Evolutionary conservation across 768 basidiomycete genomes (phyloP), one percentile per base, ranked within the genome.

Genomic region (Baorangia bicolor): DNA sequence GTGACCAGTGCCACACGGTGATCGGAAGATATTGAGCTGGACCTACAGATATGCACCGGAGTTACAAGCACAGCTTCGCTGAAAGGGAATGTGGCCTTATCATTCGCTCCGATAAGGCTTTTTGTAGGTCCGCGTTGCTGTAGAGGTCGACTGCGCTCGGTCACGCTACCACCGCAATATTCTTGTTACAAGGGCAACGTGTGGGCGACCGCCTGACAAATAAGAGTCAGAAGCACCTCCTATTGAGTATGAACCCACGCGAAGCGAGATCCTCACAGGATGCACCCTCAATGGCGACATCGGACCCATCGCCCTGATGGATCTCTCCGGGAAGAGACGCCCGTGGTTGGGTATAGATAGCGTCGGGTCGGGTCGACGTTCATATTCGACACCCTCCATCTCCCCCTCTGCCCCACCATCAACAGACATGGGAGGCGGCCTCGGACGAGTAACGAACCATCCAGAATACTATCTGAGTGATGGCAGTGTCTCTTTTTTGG

Each of bases 71-170:
- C 23, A 23, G 25, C 30, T 40, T 50, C 55, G 55, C 64, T 57
- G 61, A 47, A 55, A 56, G 25, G 18, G 23, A 49, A 10, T 18
- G 16, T 35, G 2, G 11, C 16, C 41, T 31, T 47, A 51, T 57
- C 40, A 18, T 28, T 42, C 5, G 13, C 45, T 51, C 56, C 38
- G 40, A 66, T 57, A 51, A 40, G 37, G 52, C 12, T 6, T 28
- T 47, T 46, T 57, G 65, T 65, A 20, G 57, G 65, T 58, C 66
- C 65, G 39, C 49, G 37, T 53, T 68, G 59, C 59, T 59, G 64
- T 65, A 20, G 7, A 46, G 2, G 16, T 25, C 9, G 47, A 47
- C 51, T 63, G 55, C 59, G 64, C 46, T 28, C 7, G 43, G n/a
- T 53, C 53, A 42, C 38, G 5, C n/a, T 52, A 28, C 25, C 51